Evolutionary conservation across 2,329 filamentous ascomycete genomes (phyloP), one percentile per base, ranked within the genome.

Genomic region (Fusarium sp.): DNA sequence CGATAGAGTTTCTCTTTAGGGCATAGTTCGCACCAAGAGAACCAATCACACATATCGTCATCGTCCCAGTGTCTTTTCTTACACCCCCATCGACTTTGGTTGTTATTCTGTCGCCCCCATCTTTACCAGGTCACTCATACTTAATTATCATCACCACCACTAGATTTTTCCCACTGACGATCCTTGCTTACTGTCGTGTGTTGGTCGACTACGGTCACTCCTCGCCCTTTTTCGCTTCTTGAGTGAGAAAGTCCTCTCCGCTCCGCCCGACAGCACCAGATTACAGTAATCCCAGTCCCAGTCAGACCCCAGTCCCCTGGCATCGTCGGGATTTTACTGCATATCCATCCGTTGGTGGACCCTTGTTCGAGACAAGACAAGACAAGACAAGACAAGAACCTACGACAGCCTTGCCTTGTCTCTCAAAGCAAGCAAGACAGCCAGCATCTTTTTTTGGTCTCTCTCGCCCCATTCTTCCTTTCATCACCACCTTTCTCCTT

Each of bases 41-140:
- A 9, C 69, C 69, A 72, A 72, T 72, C 65, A 72, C 20, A 50
- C 31, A 18, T 12, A 38, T 31, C 44, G 38, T 38, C 54, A 57
- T 70, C 56, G 44, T 39, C 45, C 62, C 64, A 67, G 45, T 33
- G 18, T 49, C 42, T 20, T 38, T 25, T n/a, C 22, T 25, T 35
- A 38, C 44, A 49, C 46, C 63, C 39, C 46, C 55, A 33, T 44
- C 35, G 29, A 66, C 56, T 52, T 52, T 36, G n/a, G 49, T 17
- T n/a, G 46, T 73, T 73, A 71, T 73, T 73, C 65, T 73, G 71
- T 73, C 71, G 38, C 44, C 70, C 42, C 50, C 36, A 36, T 27
- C 33, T 42, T 25, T 20, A 5, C 45, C 46, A 71, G 46, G 71
- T 73, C 62, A 57, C 67, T 61, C 20, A 17, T 22, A 22, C 41